phyloP scores from a whole-genome alignment of 306 rosid genomes.

The Vigna mungo region DNA sequence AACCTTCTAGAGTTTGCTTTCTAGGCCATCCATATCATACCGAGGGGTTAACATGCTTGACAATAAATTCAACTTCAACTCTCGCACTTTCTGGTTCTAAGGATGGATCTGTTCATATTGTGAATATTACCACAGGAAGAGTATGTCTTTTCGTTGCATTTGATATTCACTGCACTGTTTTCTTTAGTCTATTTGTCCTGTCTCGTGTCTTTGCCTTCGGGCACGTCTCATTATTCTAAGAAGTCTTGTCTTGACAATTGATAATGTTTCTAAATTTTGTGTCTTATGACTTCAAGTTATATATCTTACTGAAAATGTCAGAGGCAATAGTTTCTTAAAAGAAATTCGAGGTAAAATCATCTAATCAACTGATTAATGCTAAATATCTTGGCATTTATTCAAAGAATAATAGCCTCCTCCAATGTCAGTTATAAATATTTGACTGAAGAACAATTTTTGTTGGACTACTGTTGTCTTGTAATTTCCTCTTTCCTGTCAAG shows the following conservation, averaged over 20 bases:
- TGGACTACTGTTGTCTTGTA: slow-evolving; percentile 6
- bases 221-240: slow-evolving; percentile 23
- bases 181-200: slow-evolving; percentile 34
- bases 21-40: slow-evolving; percentile 87
- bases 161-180: slow-evolving; percentile 29
- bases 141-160: slow-evolving; percentile 52
- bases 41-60: slow-evolving; percentile 80
- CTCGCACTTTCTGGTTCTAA: slow-evolving; percentile 82
- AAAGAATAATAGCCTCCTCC: slow-evolving; percentile 29
- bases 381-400: slow-evolving; percentile 27
- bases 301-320: slow-evolving; percentile 1
- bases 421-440: slow-evolving; percentile 2
- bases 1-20: slow-evolving; percentile 36
- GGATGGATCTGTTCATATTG: slow-evolving; percentile 82
- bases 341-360: slow-evolving; percentile 15
- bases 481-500: neutral
- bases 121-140: slow-evolving; percentile 79
- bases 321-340: slow-evolving; percentile 26
- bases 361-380: slow-evolving; percentile 22
- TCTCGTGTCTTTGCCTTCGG: slow-evolving; percentile 20
- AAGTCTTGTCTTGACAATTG: slow-evolving; percentile 25
- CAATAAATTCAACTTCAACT: slow-evolving; percentile 75
- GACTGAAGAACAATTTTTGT: slow-evolving; percentile 16
- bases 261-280: slow-evolving; percentile 23
- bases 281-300: slow-evolving; percentile 9